phyloP scores from a whole-genome alignment of 192 early-diverging fungal genomes.

The Coemansia sp. region DNA sequence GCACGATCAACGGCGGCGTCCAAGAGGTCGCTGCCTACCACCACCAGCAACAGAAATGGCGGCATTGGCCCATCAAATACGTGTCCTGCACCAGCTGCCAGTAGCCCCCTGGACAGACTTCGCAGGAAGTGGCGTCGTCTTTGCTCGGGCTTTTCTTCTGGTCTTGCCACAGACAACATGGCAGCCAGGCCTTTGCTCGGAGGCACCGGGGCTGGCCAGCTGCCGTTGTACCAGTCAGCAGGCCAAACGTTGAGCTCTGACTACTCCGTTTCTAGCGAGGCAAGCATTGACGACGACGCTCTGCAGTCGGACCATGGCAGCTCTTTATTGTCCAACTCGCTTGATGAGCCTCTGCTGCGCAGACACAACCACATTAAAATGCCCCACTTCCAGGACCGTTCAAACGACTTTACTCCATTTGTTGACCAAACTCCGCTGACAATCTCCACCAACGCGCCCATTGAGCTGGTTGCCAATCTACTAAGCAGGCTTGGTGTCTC shows the following conservation, averaged over 20 bases:
- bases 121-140: background rate
- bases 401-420: slow-evolving; percentile 43
- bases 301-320: background rate
- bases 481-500: slow-evolving; percentile 80
- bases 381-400: slow-evolving; percentile 33
- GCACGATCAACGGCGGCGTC: background rate
- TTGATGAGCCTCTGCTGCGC: background rate
- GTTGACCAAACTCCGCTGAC: slow-evolving; percentile 70
- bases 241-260: slow-evolving; percentile 2
- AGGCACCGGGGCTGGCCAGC: background rate
- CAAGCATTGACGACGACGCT: background rate
- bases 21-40: background rate
- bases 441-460: slow-evolving; percentile 68
- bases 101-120: background rate
- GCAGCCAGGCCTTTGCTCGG: slow-evolving; percentile 6
- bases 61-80: background rate
- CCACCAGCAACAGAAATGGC: background rate
- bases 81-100: background rate
- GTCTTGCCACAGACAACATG: background rate
- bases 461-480: slow-evolving; percentile 79
- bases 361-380: slow-evolving; percentile 20
- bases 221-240: slow-evolving; percentile 17
- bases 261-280: background rate
- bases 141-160: background rate
- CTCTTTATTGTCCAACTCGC: background rate